A percentile compares a stretch with the other conserved stretches of the same genome.
Conservation (phyloP, 768 basidiomycete species). For the Lactarius pseudohatsudake region DNA sequence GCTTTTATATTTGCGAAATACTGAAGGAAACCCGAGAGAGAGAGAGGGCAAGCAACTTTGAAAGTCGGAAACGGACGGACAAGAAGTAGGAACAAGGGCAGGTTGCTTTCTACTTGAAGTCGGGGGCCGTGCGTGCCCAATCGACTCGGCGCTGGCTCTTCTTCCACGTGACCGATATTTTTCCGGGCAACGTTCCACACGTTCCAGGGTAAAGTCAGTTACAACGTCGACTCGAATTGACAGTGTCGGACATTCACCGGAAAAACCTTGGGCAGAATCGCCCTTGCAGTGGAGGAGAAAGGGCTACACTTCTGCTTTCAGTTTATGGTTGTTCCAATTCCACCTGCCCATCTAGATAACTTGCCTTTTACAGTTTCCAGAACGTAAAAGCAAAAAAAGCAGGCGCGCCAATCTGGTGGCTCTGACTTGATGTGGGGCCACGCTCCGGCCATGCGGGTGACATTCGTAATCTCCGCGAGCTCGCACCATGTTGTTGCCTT, state of each 20-base stretch:
- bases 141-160: not conserved
- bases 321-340: constrained; percentile 7
- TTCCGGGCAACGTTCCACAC: constrained; percentile 14
- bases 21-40: not conserved
- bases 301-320: constrained; percentile 1
- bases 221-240: not conserved
- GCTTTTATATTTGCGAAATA: not conserved
- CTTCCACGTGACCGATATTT: constrained; percentile 17
- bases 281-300: not conserved
- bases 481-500: constrained; percentile 7
- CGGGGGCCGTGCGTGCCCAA: not conserved
- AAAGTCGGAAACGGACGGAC: not conserved
- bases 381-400: not conserved
- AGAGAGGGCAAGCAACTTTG: not conserved
- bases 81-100: constrained; percentile 3
- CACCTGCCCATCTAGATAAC: constrained; percentile 5
- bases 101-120: not conserved
- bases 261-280: constrained; percentile 3
- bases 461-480: constrained; percentile 28
- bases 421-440: constrained; percentile 10
- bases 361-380: constrained; percentile 14
- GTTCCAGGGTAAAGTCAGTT: constrained; percentile 1
- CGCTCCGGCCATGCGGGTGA: constrained; percentile 24
- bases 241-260: not conserved
- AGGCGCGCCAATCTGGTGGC: constrained; percentile 9